Conservation (phyloP, 164 flowering plant genomes). For the Houttuynia cordata region DNA sequence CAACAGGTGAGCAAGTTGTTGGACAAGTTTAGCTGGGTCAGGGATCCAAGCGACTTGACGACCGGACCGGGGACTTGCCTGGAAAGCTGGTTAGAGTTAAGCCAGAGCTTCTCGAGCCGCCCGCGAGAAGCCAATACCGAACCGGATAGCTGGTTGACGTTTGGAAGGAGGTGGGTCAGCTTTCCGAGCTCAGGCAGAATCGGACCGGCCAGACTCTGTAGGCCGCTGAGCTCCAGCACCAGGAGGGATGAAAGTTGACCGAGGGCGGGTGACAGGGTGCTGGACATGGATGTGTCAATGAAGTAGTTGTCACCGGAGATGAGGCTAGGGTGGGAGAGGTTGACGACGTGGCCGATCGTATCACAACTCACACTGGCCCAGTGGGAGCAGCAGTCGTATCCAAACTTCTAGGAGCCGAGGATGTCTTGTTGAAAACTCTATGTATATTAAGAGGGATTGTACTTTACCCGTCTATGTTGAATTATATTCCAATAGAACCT, state of each 20-base stretch:
- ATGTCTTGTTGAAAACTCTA: no score
- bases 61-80: constrained; percentile 25
- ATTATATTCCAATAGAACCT: no score
- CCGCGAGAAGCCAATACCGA: constrained; percentile 31
- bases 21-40: constrained; percentile 34
- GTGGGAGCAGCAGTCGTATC: constrained; percentile 42
- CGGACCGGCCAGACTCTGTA: constrained; percentile 36
- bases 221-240: constrained; percentile 44
- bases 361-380: constrained; percentile 59
- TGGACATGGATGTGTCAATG: constrained; percentile 39
- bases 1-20: constrained; percentile 34
- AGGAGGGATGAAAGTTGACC: constrained; percentile 34
- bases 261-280: constrained; percentile 48
- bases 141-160: constrained; percentile 40
- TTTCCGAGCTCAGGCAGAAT: constrained; percentile 48
- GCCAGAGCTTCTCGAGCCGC: constrained; percentile 27
- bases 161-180: constrained; percentile 30
- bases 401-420: constrained; percentile 29
- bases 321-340: constrained; percentile 44
- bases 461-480: no score
- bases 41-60: constrained; percentile 17
- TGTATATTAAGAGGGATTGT: no score
- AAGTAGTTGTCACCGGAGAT: constrained; percentile 24
- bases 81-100: constrained; percentile 30
- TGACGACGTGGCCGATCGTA: constrained; percentile 33